A percentile compares a stretch with the other conserved stretches of the same genome.
phyloP scores from a whole-genome alignment of 2,329 filamentous ascomycete species.

The Claviceps africana region DNA sequence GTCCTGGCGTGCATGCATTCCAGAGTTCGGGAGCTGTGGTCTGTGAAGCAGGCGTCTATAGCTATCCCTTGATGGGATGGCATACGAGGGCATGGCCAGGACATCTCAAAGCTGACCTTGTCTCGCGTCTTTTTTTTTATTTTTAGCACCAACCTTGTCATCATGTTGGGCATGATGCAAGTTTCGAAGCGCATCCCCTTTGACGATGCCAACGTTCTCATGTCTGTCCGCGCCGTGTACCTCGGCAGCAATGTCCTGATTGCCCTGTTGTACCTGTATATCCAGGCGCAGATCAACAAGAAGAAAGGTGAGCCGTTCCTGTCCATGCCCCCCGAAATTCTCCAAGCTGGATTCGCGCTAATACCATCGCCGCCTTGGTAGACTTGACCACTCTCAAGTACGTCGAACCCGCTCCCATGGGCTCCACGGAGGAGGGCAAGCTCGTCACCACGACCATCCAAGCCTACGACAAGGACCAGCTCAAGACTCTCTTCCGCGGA shows the following conservation, averaged over 20 bases:
- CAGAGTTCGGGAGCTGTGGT: neutral
- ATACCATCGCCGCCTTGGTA: constrained; percentile 22
- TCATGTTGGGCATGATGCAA: constrained; percentile 98
- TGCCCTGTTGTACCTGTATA: constrained; percentile 68
- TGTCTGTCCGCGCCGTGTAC: constrained; percentile 40
- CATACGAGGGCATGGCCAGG: neutral
- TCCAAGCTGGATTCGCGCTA: neutral
- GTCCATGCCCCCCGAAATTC: neutral
- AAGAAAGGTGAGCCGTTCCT: constrained; percentile 70
- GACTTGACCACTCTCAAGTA: constrained; percentile 97
- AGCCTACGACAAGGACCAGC: constrained; percentile 81
- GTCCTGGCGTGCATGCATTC: neutral
- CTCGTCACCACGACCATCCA: constrained; percentile 92
- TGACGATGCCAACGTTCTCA: constrained; percentile 58
- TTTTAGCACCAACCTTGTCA: constrained; percentile 79
- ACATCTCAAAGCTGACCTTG: constrained; percentile 11
- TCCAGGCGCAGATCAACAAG: constrained; percentile 74
- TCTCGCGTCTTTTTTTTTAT: neutral
- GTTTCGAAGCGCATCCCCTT: constrained; percentile 92
- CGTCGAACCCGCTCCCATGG: constrained; percentile 88
- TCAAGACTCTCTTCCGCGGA: constrained; percentile 72
- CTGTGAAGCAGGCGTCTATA: neutral
- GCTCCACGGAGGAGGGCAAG: constrained; percentile 86
- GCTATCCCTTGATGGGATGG: neutral
- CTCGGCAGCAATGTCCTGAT: constrained; percentile 65